Evolutionary conservation across 2,329 filamentous ascomycete genomes (phyloP), one percentile per base, ranked within the genome.

Genomic region (Alternaria alternata): DNA sequence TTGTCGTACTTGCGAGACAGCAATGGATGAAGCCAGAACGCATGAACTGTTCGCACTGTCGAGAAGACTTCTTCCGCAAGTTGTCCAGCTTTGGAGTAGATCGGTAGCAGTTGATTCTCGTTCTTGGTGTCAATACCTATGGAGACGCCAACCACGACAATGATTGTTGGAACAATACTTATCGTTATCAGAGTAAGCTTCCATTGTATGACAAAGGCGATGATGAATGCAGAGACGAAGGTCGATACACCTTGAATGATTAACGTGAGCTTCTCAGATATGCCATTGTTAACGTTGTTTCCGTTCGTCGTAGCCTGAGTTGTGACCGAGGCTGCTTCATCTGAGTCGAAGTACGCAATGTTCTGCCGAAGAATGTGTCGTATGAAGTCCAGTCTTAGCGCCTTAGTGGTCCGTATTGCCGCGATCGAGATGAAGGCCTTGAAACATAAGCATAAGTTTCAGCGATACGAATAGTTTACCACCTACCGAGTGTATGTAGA

Each of bases 231-330:
- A 0, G 94, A 89, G 38, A 85, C 81, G 73, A 98, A 98, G 1
- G 74, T 76, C 3, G 75, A 76, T 5, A 75, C 24, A 7, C 67
- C 72, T 61, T 82, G 81, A 5, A 83, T 74, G 44, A 80, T 81
- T 34, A 83, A 75, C 4, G 79, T 80, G 4, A 82, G 74, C 60
- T 78, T 79, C 43, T 77, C 75, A 1, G 75, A 74, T 46, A 99
- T 93, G 57, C 93, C 94, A 67, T 96, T 94, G 78, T 97, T 94
- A 56, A 98, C 90, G 54, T 96, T 83, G 72, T 97, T 97, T 44
- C 93, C 96, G 77, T 98, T 94, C 11, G 94, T 90, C 0, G 94
- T 98, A 69, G 97, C 97, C 65, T 94, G 89, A 1, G 94, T 97
- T 0, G 94, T 97, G 62, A 98, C 92, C 79, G 97, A 95, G 59